Percentiles rank a stretch among this genome's conserved stretches.
These are phyloP conservation scores for Zasmidium cellare DNA, from an alignment of 2,329 filamentous ascomycete species.

Conservation along the genomic window DNA sequence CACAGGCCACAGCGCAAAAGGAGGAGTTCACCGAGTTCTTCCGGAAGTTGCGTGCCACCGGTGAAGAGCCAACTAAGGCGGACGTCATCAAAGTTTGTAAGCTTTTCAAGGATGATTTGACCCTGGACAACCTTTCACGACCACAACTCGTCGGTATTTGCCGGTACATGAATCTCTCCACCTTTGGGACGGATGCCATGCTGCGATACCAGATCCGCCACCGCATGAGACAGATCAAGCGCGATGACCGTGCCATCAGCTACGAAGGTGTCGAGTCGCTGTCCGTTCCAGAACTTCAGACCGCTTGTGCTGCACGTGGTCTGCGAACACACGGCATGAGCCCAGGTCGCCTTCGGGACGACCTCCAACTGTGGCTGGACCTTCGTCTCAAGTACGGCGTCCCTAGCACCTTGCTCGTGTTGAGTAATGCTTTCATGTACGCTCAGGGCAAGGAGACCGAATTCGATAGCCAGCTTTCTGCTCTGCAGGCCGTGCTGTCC, in stretches of 20 bases:
- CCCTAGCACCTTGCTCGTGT: conserved; percentile 90
- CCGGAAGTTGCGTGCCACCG: conserved; percentile 88
- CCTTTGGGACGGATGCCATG: conserved; percentile 96
- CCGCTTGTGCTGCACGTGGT: conserved; percentile 85
- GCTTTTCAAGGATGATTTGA: conserved; percentile 97
- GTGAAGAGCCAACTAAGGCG: conserved; percentile 80
- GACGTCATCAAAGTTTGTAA: conserved; percentile 99
- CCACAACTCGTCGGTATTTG: conserved; percentile 97
- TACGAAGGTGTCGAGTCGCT: conserved; percentile 92
- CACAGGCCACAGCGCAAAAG: conserved; percentile 77
- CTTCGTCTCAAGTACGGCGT: conserved; percentile 90
- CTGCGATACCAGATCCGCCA: conserved; percentile 95
- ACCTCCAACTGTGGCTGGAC: conserved; percentile 91
- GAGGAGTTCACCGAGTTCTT: conserved; percentile 97
- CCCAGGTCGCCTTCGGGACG: conserved; percentile 81
- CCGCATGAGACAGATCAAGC: conserved; percentile 98
- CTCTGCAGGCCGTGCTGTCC: conserved; percentile 85
- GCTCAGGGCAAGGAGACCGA: conserved; percentile 80
- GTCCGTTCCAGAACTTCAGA: conserved; percentile 90
- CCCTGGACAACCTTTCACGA: conserved; percentile 91
- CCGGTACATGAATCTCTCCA: conserved; percentile 96
- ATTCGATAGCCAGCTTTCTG: conserved; percentile 86
- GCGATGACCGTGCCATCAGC: conserved; percentile 90
- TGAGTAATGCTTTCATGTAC: conserved; percentile 98
- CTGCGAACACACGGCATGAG: conserved; percentile 91